phyloP scores from a whole-genome alignment of 306 rosid species.

The Quercus alba region DNA sequence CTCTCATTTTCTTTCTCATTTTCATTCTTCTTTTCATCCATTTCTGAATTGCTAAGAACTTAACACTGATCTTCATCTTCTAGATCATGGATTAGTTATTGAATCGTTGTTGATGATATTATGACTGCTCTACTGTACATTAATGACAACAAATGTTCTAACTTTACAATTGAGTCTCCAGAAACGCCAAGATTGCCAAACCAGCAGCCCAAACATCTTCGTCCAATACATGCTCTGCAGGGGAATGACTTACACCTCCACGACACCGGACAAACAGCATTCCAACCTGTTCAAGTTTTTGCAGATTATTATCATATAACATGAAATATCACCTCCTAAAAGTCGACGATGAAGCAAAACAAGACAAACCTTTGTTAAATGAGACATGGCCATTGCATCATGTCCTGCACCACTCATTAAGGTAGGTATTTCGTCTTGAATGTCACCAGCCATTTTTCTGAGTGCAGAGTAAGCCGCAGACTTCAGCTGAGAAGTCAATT shows the following conservation, averaged over 20 bases:
- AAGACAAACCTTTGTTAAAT: constrained; percentile 69
- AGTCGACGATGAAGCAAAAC: not conserved
- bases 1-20: too few species aligned
- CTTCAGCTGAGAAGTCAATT: constrained; percentile 66
- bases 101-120: too few species aligned
- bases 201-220: constrained; percentile 85
- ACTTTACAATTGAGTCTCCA: constrained; percentile 43
- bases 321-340: not conserved
- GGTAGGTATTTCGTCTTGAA: constrained; percentile 64
- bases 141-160: constrained; percentile 13
- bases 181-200: constrained; percentile 63
- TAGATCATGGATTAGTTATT: too few species aligned
- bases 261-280: constrained; percentile 94
- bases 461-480: constrained; percentile 70
- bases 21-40: too few species aligned
- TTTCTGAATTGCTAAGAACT: too few species aligned
- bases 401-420: constrained; percentile 97
- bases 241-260: constrained; percentile 93
- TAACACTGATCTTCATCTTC: too few species aligned
- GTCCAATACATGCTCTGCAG: constrained; percentile 75
- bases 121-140: constrained; percentile 12
- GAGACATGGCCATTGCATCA: constrained; percentile 96
- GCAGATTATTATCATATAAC: constrained; percentile 12
- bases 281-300: constrained; percentile 57
- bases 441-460: constrained; percentile 60